Evolutionary conservation across 805 yeast species (phyloP).

Genomic region (Grigorovia yakushimaensis): DNA sequence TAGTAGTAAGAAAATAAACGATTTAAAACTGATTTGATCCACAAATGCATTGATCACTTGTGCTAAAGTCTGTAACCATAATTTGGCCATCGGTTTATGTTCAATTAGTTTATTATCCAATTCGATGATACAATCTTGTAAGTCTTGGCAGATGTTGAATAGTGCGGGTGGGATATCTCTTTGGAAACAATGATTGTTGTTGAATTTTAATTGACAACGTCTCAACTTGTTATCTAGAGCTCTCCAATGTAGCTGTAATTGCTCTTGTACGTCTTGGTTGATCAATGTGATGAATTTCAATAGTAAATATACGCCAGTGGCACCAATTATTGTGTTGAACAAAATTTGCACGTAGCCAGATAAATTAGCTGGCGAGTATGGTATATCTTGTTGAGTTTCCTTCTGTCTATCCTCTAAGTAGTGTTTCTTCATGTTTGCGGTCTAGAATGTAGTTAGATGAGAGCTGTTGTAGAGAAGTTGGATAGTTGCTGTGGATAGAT

Average conservation of each 20-base stretch:
- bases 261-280: conserved; percentile 58
- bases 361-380: not conserved
- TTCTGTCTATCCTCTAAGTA: no score
- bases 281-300: conserved; percentile 46
- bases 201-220: conserved; percentile 29
- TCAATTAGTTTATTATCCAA: not conserved
- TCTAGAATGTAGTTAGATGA: no score
- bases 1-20: conserved; percentile 41
- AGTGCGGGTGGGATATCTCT: conserved; percentile 74
- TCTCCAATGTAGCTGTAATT: conserved; percentile 43
- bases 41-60: conserved; percentile 72
- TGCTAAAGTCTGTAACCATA: conserved; percentile 76
- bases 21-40: conserved; percentile 59
- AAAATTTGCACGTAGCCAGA: conserved; percentile 47
- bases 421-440: not conserved
- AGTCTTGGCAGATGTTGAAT: conserved; percentile 55
- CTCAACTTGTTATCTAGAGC: not conserved
- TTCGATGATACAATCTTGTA: conserved; percentile 66
- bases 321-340: conserved; percentile 45
- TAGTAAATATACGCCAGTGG: conserved; percentile 42
- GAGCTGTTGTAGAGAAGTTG: no score
- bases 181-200: conserved; percentile 59
- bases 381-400: no score
- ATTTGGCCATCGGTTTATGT: conserved; percentile 49
- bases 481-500: no score